These are phyloP conservation scores for Blakeslea trispora DNA, from an alignment of 371 early-diverging fungal genomes.

Conservation along the genomic window DNA sequence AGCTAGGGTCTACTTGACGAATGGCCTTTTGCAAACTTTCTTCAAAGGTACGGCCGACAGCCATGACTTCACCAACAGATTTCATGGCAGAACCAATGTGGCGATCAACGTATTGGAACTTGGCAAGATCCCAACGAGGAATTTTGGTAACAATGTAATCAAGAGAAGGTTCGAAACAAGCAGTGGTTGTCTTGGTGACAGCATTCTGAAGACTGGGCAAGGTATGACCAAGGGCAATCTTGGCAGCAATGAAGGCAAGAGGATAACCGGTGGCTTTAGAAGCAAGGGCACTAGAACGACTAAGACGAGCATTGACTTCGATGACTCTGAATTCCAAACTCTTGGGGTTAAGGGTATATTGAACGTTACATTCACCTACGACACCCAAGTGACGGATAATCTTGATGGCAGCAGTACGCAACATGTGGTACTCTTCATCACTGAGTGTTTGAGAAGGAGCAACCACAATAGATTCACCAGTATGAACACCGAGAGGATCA, in stretches of 20 bases:
- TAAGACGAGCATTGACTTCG: slow-evolving; percentile 95
- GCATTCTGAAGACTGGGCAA: slow-evolving; percentile 86
- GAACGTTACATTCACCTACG: slow-evolving; percentile 97
- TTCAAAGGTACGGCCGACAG: slow-evolving; percentile 94
- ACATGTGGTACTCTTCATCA: slow-evolving; percentile 94
- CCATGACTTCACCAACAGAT: slow-evolving; percentile 97
- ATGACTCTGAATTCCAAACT: slow-evolving; percentile 89
- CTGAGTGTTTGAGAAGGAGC: slow-evolving; percentile 93
- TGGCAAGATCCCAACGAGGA: slow-evolving; percentile 94
- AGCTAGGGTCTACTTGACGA: slow-evolving; percentile 72
- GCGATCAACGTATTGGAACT: slow-evolving; percentile 86
- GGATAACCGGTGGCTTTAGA: slow-evolving; percentile 97
- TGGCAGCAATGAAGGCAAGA: slow-evolving; percentile 94
- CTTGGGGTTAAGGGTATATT: slow-evolving; percentile 91
- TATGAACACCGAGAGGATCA: slow-evolving; percentile 95
- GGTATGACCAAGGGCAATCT: slow-evolving; percentile 85
- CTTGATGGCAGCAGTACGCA: slow-evolving; percentile 92
- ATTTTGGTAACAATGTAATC: slow-evolving; percentile 95
- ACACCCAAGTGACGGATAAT: slow-evolving; percentile 94
- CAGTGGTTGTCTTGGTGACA: slow-evolving; percentile 90
- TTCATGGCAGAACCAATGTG: slow-evolving; percentile 90
- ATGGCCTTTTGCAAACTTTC: slow-evolving; percentile 92
- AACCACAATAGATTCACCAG: slow-evolving; percentile 96
- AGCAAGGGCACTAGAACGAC: slow-evolving; percentile 85
- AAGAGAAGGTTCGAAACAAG: slow-evolving; percentile 94